Conservation (phyloP, 192 early-diverging fungal genomes). For the Gamsiella multidivaricata region DNA sequence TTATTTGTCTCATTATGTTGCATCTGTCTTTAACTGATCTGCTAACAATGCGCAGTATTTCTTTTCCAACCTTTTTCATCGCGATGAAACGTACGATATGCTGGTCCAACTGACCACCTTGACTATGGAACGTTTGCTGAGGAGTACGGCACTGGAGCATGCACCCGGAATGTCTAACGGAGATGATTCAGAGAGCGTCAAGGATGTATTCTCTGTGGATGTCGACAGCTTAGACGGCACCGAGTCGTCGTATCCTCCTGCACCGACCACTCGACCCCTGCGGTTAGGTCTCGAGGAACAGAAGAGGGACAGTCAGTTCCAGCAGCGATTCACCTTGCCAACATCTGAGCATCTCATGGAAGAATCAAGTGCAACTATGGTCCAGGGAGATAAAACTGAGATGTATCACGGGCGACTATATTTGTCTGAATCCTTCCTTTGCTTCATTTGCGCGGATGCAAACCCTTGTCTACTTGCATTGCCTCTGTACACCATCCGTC, state of each 20-base stretch:
- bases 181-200: constrained; percentile 33
- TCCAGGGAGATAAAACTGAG: constrained; percentile 61
- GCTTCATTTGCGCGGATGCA: constrained; percentile 78
- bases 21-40: not conserved
- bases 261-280: constrained; percentile 59
- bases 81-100: constrained; percentile 96
- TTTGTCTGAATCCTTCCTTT: constrained; percentile 89
- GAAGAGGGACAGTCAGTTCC: constrained; percentile 83
- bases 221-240: constrained; percentile 39
- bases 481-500: constrained; percentile 90
- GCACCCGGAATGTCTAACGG: constrained; percentile 63
- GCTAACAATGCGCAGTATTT: constrained; percentile 67
- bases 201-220: constrained; percentile 51
- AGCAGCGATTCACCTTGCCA: constrained; percentile 82
- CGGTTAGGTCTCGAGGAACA: constrained; percentile 76
- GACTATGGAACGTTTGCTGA: constrained; percentile 89
- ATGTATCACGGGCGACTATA: constrained; percentile 75
- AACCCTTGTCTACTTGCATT: constrained; percentile 81
- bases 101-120: constrained; percentile 90
- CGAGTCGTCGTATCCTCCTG: constrained; percentile 33
- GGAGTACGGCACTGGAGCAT: constrained; percentile 79
- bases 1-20: not conserved
- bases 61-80: constrained; percentile 95
- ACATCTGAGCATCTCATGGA: constrained; percentile 77
- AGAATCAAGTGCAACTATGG: constrained; percentile 70